Conservation (phyloP, 2,329 filamentous ascomycete species). For the Neopestalotiopsis sp. region DNA sequence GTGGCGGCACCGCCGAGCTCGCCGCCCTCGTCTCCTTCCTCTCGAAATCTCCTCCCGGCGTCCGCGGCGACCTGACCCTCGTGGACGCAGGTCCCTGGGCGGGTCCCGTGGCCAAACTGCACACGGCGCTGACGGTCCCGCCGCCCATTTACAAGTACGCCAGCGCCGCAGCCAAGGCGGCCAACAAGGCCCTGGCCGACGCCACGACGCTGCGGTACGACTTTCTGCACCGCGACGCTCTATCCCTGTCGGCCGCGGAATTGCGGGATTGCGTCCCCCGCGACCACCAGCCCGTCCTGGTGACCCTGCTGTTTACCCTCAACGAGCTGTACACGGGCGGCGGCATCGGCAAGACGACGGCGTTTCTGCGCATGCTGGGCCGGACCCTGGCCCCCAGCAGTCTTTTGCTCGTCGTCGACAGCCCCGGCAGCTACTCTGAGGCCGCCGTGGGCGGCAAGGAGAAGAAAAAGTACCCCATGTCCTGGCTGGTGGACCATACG, state of each 20-base stretch:
- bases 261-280: slow-evolving; percentile 33
- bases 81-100: slow-evolving; percentile 85
- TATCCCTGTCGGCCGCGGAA: slow-evolving; percentile 43
- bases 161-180: slow-evolving; percentile 48
- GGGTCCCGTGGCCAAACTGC: slow-evolving; percentile 63
- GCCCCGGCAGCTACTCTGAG: slow-evolving; percentile 90
- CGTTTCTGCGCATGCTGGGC: slow-evolving; percentile 74
- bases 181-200: slow-evolving; percentile 50
- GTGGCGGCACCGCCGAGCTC: slow-evolving; percentile 68
- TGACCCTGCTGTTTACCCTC: slow-evolving; percentile 91
- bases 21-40: slow-evolving; percentile 56
- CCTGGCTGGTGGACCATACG: slow-evolving; percentile 87
- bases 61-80: slow-evolving; percentile 56
- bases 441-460: slow-evolving; percentile 68
- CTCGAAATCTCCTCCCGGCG: slow-evolving; percentile 22
- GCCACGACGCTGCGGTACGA: slow-evolving; percentile 40
- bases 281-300: slow-evolving; percentile 52
- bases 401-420: slow-evolving; percentile 85
- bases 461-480: slow-evolving; percentile 84
- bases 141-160: slow-evolving; percentile 58
- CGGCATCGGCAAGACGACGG: slow-evolving; percentile 74
- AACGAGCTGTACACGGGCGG: slow-evolving; percentile 91
- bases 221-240: slow-evolving; percentile 55
- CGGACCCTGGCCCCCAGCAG: slow-evolving; percentile 61
- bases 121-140: slow-evolving; percentile 57